Base-by-base conservation (phyloP, 2,329 filamentous ascomycete species). In the Fusarium citri region DNA sequence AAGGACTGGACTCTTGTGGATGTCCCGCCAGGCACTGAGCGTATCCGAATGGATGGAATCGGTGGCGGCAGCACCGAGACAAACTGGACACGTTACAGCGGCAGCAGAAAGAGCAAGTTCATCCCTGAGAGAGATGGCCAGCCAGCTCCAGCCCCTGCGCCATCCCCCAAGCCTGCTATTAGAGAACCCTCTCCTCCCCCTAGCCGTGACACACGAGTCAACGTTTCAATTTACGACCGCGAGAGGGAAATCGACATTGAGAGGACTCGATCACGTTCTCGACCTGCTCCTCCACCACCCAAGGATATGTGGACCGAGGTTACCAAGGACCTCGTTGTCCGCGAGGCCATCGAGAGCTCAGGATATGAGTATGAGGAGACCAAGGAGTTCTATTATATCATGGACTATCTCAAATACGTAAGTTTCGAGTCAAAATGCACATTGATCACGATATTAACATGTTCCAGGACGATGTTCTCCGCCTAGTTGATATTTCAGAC, bases 221-320 rank as follows among this genome's bases (percentile, higher is more conserved):
- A 80, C 64, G 82, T 86, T 16, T 80, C 83, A 62, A 80, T 86
- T 22, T 81, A 81, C 64, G 83, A 83, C 61, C 79, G 80, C 22
- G 82, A 85, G 59, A 78, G 81, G 15, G 83, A 85, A 31, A 79
- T 86, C 42, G 86, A 88, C 51, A 81, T 89, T 30, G 86, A 88
- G 51, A 86, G 87, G 72, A 83, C 85, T 25, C 84, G 83, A 20
- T 88, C 91, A 66, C 82, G 82, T 68, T 79, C 81, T 59, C 81
- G 80, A 34, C 78, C 76, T 66, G 79, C 66, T 51, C 78, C 71
- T 60, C 86, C 74, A 56, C 75, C 80, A 54, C 82, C 86, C 31
- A 86, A 87, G 59, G 89, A 91, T 64, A 92, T 97, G 83, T 98
- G 95, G 95, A 99, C 96, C 0, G 96, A 98, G 81, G 94, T 99